Conservation (phyloP, 2,329 filamentous ascomycete species). For the Pochonia chlamydosporia region DNA sequence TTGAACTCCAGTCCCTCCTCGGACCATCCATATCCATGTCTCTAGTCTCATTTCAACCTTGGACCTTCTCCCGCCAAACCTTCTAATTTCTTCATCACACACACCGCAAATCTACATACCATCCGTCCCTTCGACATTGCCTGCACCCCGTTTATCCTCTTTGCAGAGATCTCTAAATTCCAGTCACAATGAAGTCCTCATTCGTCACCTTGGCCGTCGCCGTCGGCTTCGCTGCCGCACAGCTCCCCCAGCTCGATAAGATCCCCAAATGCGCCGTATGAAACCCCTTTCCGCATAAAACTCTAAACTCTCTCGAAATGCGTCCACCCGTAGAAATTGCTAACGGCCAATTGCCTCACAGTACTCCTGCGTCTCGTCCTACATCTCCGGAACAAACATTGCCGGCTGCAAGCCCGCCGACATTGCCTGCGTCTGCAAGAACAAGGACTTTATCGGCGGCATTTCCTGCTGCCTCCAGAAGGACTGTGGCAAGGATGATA, state of each 20-base stretch:
- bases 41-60: too few relatives aligned
- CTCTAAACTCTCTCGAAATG: too few relatives aligned
- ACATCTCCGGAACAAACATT: slow-evolving; percentile 26
- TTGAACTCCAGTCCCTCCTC: too few relatives aligned
- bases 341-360: slow-evolving; percentile 13
- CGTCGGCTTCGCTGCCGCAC: slow-evolving; percentile 27
- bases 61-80: too few relatives aligned
- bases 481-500: slow-evolving; percentile 26
- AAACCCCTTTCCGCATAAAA: slow-evolving; percentile 10
- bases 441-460: slow-evolving; percentile 30
- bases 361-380: slow-evolving; percentile 25
- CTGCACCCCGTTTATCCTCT: too few relatives aligned
- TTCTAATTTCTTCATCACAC: too few relatives aligned
- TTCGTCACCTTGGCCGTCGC: slow-evolving; percentile 23
- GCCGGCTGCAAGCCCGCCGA: slow-evolving; percentile 32
- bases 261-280: slow-evolving; percentile 35
- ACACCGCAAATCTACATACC: too few relatives aligned
- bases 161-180: not conserved
- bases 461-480: slow-evolving; percentile 37
- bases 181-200: slow-evolving; percentile 29
- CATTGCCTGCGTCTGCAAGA: slow-evolving; percentile 36
- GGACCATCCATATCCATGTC: too few relatives aligned
- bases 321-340: too few relatives aligned
- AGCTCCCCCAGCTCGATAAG: slow-evolving; percentile 17
- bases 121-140: not conserved